Evolutionary conservation across 257 asterid species (phyloP).

Genomic region (Primulina eburnea): DNA sequence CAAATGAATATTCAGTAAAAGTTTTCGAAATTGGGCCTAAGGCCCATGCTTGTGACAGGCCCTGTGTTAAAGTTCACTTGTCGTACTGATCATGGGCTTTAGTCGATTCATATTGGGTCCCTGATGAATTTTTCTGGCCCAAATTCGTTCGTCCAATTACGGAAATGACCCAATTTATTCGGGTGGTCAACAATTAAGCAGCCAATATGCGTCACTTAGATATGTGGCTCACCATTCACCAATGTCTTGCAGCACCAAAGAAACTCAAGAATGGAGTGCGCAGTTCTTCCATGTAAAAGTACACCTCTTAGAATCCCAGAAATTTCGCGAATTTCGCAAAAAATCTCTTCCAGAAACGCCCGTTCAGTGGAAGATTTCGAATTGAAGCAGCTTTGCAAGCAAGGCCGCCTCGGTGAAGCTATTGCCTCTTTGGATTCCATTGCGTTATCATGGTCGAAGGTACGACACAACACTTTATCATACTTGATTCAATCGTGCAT

Average conservation of each 20-base stretch:
- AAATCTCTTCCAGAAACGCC: constrained; percentile 12
- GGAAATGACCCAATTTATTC: too few relatives aligned
- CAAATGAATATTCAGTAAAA: too few relatives aligned
- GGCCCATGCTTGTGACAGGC: too few relatives aligned
- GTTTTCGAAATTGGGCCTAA: too few relatives aligned
- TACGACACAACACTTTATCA: constrained; percentile 50
- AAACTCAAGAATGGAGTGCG: constrained; percentile 51
- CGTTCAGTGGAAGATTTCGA: constrained; percentile 41
- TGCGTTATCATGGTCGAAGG: constrained; percentile 34
- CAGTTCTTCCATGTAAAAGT: constrained; percentile 52
- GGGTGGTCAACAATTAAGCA: too few relatives aligned
- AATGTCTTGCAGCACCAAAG: background rate
- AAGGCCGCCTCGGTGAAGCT: constrained; percentile 58
- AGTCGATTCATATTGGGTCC: too few relatives aligned
- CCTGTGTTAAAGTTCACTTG: too few relatives aligned
- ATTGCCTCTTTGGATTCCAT: constrained; percentile 46
- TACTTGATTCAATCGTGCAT: constrained; percentile 58
- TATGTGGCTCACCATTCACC: too few relatives aligned
- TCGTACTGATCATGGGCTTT: background rate
- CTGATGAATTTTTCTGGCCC: too few relatives aligned
- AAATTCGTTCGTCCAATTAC: too few relatives aligned
- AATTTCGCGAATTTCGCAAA: constrained; percentile 24
- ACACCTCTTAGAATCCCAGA: constrained; percentile 34
- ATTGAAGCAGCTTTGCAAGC: constrained; percentile 58
- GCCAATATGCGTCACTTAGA: too few relatives aligned